A percentile compares a stretch with the other conserved stretches of the same genome.
Conservation (phyloP, 495 filamentous ascomycete genomes). For the Aspergillus olivimuriae region DNA sequence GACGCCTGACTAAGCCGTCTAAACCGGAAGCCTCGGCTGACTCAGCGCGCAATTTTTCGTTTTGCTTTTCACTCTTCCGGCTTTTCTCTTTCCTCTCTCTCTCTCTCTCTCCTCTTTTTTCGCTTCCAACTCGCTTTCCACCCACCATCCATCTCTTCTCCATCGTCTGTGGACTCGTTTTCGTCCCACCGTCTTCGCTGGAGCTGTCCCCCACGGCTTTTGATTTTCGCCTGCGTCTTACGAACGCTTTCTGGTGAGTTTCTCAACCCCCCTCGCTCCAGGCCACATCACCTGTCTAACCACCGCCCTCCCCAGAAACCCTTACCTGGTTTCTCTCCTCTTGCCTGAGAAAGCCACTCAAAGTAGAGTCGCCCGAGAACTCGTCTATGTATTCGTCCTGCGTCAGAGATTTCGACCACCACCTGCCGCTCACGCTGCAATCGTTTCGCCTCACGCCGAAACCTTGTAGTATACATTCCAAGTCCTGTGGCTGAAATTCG, state of each 20-base stretch:
- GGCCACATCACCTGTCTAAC: conserved; percentile 8
- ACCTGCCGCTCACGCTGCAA: conserved; percentile 88
- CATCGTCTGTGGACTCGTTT: background rate
- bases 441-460: conserved; percentile 85
- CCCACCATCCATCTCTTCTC: background rate
- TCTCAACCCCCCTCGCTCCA: background rate
- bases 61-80: conserved; percentile 9
- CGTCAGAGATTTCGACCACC: conserved; percentile 70
- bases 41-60: background rate
- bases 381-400: conserved; percentile 80
- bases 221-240: too few relatives aligned
- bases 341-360: conserved; percentile 32
- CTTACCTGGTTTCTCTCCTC: conserved; percentile 1
- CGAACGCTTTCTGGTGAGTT: too few relatives aligned
- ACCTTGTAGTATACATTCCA: conserved; percentile 77
- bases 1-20: background rate
- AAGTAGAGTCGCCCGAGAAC: conserved; percentile 28
- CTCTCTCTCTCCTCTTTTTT: conserved; percentile 10
- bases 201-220: too few relatives aligned
- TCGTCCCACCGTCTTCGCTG: too few relatives aligned
- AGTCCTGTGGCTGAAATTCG: conserved; percentile 75
- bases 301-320: too few relatives aligned
- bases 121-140: conserved; percentile 1
- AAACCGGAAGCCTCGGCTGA: background rate
- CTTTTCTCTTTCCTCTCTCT: conserved; percentile 10